Percentiles rank a stretch among this genome's conserved stretches.
These are phyloP conservation scores for Protomyces gravidus DNA, from an alignment of 1,139 yeast species.

Conservation along the genomic window DNA sequence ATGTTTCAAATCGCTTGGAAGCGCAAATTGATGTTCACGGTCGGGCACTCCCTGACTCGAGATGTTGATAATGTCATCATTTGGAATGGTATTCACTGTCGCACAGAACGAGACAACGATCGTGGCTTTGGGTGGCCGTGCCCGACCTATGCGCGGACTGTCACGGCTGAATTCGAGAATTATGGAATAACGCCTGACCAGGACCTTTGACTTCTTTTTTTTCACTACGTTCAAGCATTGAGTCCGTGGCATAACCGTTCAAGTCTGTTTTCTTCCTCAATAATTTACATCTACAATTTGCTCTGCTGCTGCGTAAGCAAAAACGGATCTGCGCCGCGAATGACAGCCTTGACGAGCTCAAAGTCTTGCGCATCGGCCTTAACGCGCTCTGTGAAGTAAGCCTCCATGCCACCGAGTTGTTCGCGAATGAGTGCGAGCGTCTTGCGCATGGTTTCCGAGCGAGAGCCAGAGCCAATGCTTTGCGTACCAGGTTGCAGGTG, in stretches of 20 bases:
- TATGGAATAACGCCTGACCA: slow-evolving; percentile 17
- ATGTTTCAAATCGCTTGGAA: slow-evolving; percentile 19
- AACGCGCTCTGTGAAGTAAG: slow-evolving; percentile 50
- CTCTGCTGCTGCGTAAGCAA: neutral
- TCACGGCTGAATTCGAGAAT: slow-evolving; percentile 9
- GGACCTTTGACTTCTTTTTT: neutral
- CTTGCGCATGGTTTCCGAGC: slow-evolving; percentile 68
- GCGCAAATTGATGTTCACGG: slow-evolving; percentile 16
- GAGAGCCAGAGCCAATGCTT: slow-evolving; percentile 41
- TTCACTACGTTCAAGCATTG: no score
- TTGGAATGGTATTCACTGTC: slow-evolving; percentile 13
- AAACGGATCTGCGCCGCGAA: slow-evolving; percentile 34
- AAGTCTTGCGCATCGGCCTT: slow-evolving; percentile 52
- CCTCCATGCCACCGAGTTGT: slow-evolving; percentile 55
- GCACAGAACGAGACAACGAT: slow-evolving; percentile 15
- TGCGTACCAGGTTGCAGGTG: slow-evolving; percentile 2
- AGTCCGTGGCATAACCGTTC: no score
- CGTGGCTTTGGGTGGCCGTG: slow-evolving; percentile 20
- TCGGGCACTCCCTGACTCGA: slow-evolving; percentile 15
- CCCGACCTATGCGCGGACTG: slow-evolving; percentile 6
- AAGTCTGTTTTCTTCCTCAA: no score
- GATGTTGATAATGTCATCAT: slow-evolving; percentile 10
- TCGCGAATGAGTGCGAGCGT: slow-evolving; percentile 52
- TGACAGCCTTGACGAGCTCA: slow-evolving; percentile 47
- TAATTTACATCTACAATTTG: neutral